Evolutionary conservation across 2,329 filamentous ascomycete genomes (phyloP).

Genomic region (Dothideomycetes sp.): DNA sequence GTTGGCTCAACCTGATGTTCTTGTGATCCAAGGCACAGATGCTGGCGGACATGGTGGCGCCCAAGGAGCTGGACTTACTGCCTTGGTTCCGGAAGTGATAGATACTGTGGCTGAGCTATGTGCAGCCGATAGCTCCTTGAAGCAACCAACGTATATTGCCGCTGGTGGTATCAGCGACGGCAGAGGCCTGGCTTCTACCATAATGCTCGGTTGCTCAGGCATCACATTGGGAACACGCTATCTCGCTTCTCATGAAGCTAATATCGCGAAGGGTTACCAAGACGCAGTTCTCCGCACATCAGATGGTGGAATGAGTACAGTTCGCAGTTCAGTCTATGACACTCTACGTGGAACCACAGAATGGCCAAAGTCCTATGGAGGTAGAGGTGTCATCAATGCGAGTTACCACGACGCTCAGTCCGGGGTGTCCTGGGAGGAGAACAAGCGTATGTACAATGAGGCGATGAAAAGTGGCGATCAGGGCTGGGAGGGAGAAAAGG

Average conservation of each 20-base stretch:
- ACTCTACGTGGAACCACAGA: slow-evolving; percentile 41
- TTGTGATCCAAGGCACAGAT: slow-evolving; percentile 53
- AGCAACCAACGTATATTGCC: slow-evolving; percentile 31
- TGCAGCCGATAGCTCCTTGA: slow-evolving; percentile 9
- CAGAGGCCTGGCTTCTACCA: slow-evolving; percentile 40
- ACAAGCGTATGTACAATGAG: slow-evolving; percentile 31
- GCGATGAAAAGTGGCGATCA: slow-evolving; percentile 38
- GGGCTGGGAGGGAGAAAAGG: slow-evolving; percentile 37
- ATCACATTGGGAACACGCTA: slow-evolving; percentile 54
- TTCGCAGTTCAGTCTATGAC: slow-evolving; percentile 42
- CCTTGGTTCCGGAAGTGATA: slow-evolving; percentile 46
- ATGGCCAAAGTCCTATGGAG: slow-evolving; percentile 49
- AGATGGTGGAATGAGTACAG: slow-evolving; percentile 42
- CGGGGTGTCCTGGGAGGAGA: slow-evolving; percentile 30
- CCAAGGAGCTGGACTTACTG: slow-evolving; percentile 43
- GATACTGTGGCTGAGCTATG: slow-evolving; percentile 28
- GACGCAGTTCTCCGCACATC: slow-evolving; percentile 32
- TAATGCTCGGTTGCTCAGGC: slow-evolving; percentile 42
- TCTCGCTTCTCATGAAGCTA: slow-evolving; percentile 39
- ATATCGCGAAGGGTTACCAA: slow-evolving; percentile 33
- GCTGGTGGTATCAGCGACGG: slow-evolving; percentile 48
- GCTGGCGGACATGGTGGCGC: slow-evolving; percentile 54
- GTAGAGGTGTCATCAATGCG: slow-evolving; percentile 44
- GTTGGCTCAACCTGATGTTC: slow-evolving; percentile 40
- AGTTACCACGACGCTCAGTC: slow-evolving; percentile 33